Conservation (phyloP, 306 rosid species). For the Prosopis cineraria region DNA sequence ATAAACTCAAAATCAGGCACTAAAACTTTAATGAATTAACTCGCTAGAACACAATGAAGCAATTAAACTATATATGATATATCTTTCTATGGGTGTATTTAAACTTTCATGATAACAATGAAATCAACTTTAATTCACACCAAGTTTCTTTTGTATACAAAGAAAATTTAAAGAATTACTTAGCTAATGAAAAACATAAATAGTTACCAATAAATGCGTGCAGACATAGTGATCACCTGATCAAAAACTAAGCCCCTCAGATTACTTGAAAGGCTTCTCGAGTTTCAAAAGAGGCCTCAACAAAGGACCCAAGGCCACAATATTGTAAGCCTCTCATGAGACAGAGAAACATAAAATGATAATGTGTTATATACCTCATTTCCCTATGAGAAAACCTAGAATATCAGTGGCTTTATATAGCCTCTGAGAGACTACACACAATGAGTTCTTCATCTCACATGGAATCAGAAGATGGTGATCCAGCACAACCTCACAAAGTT, state of each 20-base stretch:
- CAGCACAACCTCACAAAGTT: neutral
- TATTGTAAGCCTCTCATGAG: neutral
- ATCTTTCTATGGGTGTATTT: neutral
- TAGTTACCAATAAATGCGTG: neutral
- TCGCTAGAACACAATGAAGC: neutral
- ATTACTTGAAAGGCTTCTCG: conserved; percentile 1
- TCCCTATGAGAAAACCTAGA: neutral
- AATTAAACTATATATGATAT: neutral
- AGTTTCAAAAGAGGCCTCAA: neutral
- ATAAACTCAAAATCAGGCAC: neutral
- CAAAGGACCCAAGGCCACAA: neutral
- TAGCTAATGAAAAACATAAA: neutral
- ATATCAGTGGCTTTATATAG: neutral
- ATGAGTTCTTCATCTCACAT: neutral
- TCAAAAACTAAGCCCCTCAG: neutral
- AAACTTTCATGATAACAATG: neutral
- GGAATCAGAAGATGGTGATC: neutral
- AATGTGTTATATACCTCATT: neutral
- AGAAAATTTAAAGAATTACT: neutral
- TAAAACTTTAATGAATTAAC: neutral
- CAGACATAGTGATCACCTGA: too few relatives aligned
- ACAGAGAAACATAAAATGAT: neutral
- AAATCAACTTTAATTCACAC: neutral
- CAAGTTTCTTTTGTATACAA: neutral
- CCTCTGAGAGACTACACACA: neutral